Evolutionary conservation across 129 eudicot genomes (phyloP), one percentile per base, ranked within the genome.

Genomic region (Ambrosia artemisiifolia): DNA sequence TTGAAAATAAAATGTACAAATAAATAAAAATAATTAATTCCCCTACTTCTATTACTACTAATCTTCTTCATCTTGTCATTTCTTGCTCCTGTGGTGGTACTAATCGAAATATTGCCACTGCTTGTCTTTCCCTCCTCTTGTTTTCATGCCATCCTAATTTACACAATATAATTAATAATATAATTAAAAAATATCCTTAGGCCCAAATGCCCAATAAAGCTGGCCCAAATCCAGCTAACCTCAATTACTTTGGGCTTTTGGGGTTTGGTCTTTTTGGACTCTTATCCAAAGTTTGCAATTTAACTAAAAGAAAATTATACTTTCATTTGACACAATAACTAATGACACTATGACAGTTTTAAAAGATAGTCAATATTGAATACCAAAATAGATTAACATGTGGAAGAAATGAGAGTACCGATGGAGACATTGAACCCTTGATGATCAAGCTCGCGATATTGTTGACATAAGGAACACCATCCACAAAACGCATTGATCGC

Each of bases 11-110:
- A 59, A 59, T 30, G 40, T 12, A 11, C 11, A 54, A 19, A 54
- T 20, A 56, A 20, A 8, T 20, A 56, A 20, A 55, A 0, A 34
- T 7, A 62, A 14, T 34, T 34, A 62, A 35, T 43, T 51, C 60
- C 44, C 76, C 71, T 36, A 43, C 67, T 30, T 30, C 3, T 36
- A 19, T 34, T 59, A 13, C 36, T 4, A 59, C 9, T 30, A 59
- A 30, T 59, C 47, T 43, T 69, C 28, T 59, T 75, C 71, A 80
- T 80, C 84, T 74, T 61, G 80, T 61, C 84, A 80, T 80, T 36
- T 75, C 80, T 80, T 80, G 84, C 35, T 80, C 84, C 60, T 80
- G 80, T 12, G 85, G 85, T 66, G 85, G 85, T 77, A 78, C 68
- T 54, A 82, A 72, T 67, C 82, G 78, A 75, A 76, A 82, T 71